These are phyloP conservation scores for Monosporozyma aerobia DNA, from an alignment of 805 yeast genomes.

Conservation along the genomic window DNA sequence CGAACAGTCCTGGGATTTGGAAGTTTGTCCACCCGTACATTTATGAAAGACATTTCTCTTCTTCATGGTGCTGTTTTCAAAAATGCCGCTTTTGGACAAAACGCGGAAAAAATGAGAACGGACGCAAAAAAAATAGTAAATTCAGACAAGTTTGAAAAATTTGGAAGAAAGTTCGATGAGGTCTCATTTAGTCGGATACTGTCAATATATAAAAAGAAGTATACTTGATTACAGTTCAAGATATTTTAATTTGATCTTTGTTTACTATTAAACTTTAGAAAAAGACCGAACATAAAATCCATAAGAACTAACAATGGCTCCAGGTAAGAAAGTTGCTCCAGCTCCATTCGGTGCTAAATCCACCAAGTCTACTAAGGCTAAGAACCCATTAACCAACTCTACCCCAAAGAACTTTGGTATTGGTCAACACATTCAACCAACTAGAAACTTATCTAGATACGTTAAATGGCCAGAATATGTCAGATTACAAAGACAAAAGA, in stretches of 20 bases:
- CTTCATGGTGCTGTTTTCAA: no score
- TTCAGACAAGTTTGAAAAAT: neutral
- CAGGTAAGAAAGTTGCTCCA: conserved; percentile 89
- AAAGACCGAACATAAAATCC: conserved; percentile 2
- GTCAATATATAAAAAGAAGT: neutral
- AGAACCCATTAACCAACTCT: conserved; percentile 84
- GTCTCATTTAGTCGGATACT: neutral
- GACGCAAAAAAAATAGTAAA: no score
- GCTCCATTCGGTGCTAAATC: conserved; percentile 85
- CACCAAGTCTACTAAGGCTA: conserved; percentile 46
- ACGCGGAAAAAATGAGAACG: no score
- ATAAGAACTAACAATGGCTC: conserved; percentile 30
- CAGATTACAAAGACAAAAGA: conserved; percentile 97
- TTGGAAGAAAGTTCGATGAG: neutral
- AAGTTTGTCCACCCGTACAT: no score
- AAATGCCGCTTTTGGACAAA: no score
- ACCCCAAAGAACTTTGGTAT: conserved; percentile 92
- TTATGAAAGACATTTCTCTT: no score
- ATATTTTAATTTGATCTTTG: neutral
- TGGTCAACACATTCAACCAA: conserved; percentile 93
- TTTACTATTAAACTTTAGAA: neutral
- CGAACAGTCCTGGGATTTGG: neutral
- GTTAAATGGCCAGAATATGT: conserved; percentile 99
- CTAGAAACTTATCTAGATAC: conserved; percentile 91
- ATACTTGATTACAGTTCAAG: neutral